Evolutionary conservation across 2,329 filamentous ascomycete genomes (phyloP).

Genomic region (Colletotrichum musicola): DNA sequence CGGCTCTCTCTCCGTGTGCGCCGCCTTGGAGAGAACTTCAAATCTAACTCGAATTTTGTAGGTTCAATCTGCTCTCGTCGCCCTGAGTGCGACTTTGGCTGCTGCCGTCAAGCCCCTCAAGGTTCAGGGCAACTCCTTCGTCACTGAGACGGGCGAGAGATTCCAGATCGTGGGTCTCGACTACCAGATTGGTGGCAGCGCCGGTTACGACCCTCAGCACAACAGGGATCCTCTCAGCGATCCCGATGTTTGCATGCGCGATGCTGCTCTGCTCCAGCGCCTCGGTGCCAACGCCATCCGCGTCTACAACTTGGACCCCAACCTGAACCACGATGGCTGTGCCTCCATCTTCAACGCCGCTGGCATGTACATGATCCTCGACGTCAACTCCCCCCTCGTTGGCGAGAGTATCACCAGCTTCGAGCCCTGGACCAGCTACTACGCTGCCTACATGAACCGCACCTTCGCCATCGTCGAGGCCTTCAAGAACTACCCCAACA

Average conservation of each 20-base stretch:
- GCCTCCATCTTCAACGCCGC: conserved; percentile 77
- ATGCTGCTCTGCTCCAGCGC: conserved; percentile 75
- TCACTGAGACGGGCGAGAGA: conserved; percentile 70
- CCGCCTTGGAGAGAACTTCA: neutral
- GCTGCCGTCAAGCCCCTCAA: conserved; percentile 69
- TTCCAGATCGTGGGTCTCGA: conserved; percentile 77
- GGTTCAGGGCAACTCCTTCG: conserved; percentile 69
- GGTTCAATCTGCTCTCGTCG: conserved; percentile 61
- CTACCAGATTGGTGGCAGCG: conserved; percentile 76
- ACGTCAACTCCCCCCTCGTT: conserved; percentile 74
- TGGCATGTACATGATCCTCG: conserved; percentile 77
- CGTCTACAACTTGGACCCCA: conserved; percentile 76
- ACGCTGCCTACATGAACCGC: conserved; percentile 71
- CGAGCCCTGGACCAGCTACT: conserved; percentile 71
- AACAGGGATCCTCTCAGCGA: conserved; percentile 72
- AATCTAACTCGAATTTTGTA: conserved; percentile 40
- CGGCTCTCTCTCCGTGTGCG: neutral
- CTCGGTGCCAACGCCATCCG: conserved; percentile 76
- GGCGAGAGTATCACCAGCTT: conserved; percentile 69
- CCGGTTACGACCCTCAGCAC: conserved; percentile 68
- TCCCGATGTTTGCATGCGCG: conserved; percentile 69
- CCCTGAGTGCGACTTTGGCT: conserved; percentile 65
- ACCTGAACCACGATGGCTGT: conserved; percentile 76
- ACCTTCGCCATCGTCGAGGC: conserved; percentile 76
- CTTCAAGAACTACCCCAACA: conserved; percentile 76